Base-by-base conservation (phyloP, 2,329 filamentous ascomycete genomes). In the Didymella exigua region DNA sequence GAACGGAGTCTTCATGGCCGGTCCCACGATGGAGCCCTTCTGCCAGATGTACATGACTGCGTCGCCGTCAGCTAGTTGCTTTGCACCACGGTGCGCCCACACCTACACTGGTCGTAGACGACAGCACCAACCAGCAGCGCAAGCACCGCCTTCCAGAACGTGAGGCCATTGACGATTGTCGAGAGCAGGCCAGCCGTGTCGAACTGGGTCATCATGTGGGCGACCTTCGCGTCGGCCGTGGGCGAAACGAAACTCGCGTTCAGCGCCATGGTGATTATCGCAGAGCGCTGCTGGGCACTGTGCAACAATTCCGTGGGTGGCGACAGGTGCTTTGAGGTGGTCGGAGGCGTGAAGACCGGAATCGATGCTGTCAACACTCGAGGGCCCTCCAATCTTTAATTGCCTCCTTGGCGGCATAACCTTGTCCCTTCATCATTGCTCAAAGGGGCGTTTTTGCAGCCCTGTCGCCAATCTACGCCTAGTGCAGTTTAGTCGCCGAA, bases 71-170 rank as follows among this genome's bases (percentile, higher is more conserved):
- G 67, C 29, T 31, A 26, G 14, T 9, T 13, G 18, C 11, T 13
- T 4, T 13, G 18, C 5, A 33, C 24, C 19, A 18, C 37, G 14
- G 16, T 31, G 38, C 30, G 42, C 34, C 13, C 2, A n/a, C 30
- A 82, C 90, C 75, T 82, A 96, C 93, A 81, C 80, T 98, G 93
- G 77, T 98, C 93, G 76, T 97, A 98, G 58, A 87, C 84, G 54
- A 97, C 73, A 45, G 95, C 60, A 14, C 90, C 90, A 62, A 93
- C 73, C 29, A 89, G 65, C 62, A 91, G 81, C 58, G 88, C 87
- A 81, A 86, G 86, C 40, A 53, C 52, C 24, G 71, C 55, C 58
- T 66, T 65, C 66, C 69, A 68, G 16, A 63, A 52, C 31, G 55
- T 73, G 58, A 75, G 49, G 58, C 67, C 64, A 51, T 66, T 70